Evolutionary conservation across 2,329 filamentous ascomycete genomes (phyloP).

Genomic region (Epichloe gansuensis): DNA sequence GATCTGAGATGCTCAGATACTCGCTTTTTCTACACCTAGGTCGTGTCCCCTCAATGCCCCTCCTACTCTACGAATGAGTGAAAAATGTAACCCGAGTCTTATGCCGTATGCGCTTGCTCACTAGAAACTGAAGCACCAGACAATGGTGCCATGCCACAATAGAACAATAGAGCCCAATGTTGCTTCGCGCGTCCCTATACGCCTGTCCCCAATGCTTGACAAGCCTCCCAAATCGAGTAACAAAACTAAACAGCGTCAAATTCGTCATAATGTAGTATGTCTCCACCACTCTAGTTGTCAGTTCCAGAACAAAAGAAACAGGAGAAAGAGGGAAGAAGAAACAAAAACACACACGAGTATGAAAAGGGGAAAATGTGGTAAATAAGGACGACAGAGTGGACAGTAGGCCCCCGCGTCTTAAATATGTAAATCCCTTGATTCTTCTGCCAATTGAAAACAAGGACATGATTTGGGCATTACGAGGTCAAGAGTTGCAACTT

Average conservation of each 20-base stretch:
- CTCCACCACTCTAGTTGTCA: neutral
- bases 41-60: neutral
- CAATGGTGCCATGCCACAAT: neutral
- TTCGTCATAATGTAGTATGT: neutral
- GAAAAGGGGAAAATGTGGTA: neutral
- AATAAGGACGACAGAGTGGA: too few relatives aligned
- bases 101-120: neutral
- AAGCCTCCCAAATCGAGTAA: neutral
- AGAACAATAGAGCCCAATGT: neutral
- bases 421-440: too few relatives aligned
- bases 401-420: too few relatives aligned
- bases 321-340: neutral
- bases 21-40: neutral
- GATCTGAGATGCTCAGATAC: neutral
- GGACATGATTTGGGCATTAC: too few relatives aligned
- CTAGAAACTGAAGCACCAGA: neutral
- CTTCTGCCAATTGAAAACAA: too few relatives aligned
- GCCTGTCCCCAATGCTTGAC: neutral
- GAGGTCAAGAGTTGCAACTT: too few relatives aligned
- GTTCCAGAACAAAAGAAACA: neutral
- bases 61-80: neutral
- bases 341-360: neutral
- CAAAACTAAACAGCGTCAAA: constrained; percentile 1
- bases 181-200: neutral
- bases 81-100: neutral